Base-by-base conservation (phyloP, 202 grass and related monocot genomes). In the Setaria italica region DNA sequence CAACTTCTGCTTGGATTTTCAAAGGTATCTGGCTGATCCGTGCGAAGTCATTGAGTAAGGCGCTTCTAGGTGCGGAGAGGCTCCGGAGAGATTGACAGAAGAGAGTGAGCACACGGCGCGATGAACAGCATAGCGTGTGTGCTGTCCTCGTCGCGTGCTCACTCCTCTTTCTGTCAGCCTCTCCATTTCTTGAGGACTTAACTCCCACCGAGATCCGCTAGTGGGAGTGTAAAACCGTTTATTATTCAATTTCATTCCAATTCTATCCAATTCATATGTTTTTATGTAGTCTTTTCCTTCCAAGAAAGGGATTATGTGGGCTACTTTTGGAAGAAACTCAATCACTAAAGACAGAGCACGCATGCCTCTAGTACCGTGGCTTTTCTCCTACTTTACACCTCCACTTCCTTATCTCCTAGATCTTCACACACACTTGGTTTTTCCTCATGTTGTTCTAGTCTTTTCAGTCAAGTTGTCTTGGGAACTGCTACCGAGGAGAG, bases 31-130 rank as follows among this genome's bases (percentile, higher is more conserved):
- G 0, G 0, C n/a, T 11, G 2, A 10, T 70, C 47, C 19, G 0
- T 0, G 4, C 0, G 0, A 39, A 72, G 0, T 60, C 6, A 14
- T 0, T 0, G 41, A 47, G 37, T 16, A 66, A 87, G 14, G 1
- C 1, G 4, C 0, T 62, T 77, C 7, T 0, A 21, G 48, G 0
- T 56, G 8, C 0, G 11, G 16, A 58, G 62, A 87, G 12, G 9
- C 37, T 13, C 48, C 71, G 0, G 13, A 51, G 84, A 85, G 93
- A 88, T 95, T 95, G 93, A 95, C 93, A 95, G 93, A 95, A 95
- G 93, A 95, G 93, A 95, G 93, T 93, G 93, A 95, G 93, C 93
- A 83, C 93, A 87, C 4, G 85, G 29, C 14, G 62, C 69, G 86
- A 80, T 7, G 41, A 67, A 33, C 62, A 62, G 2, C 48, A 95